Base-by-base conservation (phyloP, 352 stramenopile genomes). In the Globisporangium polare region DNA sequence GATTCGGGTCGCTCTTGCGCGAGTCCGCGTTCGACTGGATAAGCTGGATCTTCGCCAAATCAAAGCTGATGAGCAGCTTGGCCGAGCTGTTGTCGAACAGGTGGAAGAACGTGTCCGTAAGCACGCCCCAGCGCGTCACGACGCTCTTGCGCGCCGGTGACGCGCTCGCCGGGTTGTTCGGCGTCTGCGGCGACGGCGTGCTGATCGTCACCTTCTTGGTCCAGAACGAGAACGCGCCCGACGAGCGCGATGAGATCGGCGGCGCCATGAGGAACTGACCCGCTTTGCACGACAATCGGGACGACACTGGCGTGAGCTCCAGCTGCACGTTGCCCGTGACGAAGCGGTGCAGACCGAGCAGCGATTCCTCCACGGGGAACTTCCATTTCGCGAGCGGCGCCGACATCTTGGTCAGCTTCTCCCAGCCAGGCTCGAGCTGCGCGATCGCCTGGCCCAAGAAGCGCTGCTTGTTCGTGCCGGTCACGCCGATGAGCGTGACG, bases 1-100 rank as follows among this genome's bases (percentile, higher is more conserved):
- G 71, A 51, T 71, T 86, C 7, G 78, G 67, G 62, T 86, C 78
- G 53, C 71, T 76, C 50, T 84, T 85, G 33, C 67, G 51, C 8
- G 53, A 59, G 33, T 80, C 55, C 13, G 65, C 59, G 35, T 65
- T 75, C 33, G 85, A 83, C 68, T 78, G 68, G 52, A 94, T 81
- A 3, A 94, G 66, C 70, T 94, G 85, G 47, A 92, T 69, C 73
- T 92, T 94, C 26, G 78, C 85, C 35, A 94, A 53, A 49, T 94
- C 83, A 18, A 94, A 65, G 68, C 79, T 91, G 58, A 79, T 61
- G 1, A 90, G 56, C 37, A 89, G 61, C 60, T 90, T 86, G 18
- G 85, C 82, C 8, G 80, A 88, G 59, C 77, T 91, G 53, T 92
- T 75, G 54, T 89, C 80, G 29, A 91, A 94, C 18, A 94, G 65